Percentiles rank a stretch among this genome's conserved stretches.
These are phyloP conservation scores for Turnera subulata DNA, from an alignment of 345 rosid species.

Conservation along the genomic window DNA sequence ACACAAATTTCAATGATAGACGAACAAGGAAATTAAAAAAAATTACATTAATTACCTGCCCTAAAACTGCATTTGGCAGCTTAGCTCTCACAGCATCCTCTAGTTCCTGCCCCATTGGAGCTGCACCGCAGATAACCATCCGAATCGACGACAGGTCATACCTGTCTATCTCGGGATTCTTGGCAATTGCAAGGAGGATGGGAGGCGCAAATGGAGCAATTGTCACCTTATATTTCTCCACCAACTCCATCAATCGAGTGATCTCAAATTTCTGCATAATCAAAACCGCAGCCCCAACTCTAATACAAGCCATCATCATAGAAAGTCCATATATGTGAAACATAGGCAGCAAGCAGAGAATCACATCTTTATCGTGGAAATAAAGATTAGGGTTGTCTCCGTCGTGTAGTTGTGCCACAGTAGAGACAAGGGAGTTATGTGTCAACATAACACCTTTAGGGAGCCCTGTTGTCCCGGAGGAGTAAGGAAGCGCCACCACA, in stretches of 20 bases:
- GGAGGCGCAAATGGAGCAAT: slow-evolving; percentile 86
- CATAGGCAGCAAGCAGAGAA: slow-evolving; percentile 69
- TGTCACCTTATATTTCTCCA: slow-evolving; percentile 60
- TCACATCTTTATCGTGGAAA: slow-evolving; percentile 60
- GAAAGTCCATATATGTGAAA: slow-evolving; percentile 77
- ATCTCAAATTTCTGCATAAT: slow-evolving; percentile 85
- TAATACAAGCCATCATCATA: slow-evolving; percentile 65
- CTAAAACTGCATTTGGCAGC: slow-evolving; percentile 72
- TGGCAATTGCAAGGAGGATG: slow-evolving; percentile 62
- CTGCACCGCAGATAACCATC: slow-evolving; percentile 73
- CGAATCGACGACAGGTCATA: slow-evolving; percentile 70
- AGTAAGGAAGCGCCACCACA: slow-evolving; percentile 82
- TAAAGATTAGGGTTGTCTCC: slow-evolving; percentile 92
- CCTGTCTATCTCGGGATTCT: slow-evolving; percentile 48
- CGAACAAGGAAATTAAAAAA: too few species aligned
- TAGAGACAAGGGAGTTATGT: slow-evolving; percentile 68
- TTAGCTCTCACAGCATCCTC: slow-evolving; percentile 68
- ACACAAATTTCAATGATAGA: too few species aligned
- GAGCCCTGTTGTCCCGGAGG: slow-evolving; percentile 91
- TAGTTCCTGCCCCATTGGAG: slow-evolving; percentile 88
- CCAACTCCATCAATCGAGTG: slow-evolving; percentile 41
- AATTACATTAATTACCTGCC: slow-evolving; percentile 62
- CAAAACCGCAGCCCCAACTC: slow-evolving; percentile 79
- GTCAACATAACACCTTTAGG: slow-evolving; percentile 97
- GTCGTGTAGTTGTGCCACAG: slow-evolving; percentile 88